These are phyloP conservation scores for Fragaria ananassa DNA, from an alignment of 306 rosid species.

Conservation along the genomic window DNA sequence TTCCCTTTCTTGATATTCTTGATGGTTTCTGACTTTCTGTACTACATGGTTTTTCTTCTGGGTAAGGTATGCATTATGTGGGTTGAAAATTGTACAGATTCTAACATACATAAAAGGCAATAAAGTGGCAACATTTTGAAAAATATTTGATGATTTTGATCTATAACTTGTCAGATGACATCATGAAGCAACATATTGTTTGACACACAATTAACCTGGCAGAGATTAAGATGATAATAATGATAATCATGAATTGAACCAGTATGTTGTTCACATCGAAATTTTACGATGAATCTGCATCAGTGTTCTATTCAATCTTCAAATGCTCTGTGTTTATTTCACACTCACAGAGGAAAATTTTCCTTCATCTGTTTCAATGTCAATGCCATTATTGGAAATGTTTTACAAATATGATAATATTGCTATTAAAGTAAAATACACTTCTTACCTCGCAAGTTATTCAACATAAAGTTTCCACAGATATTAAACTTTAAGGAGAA, in stretches of 20 bases:
- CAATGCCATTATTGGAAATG: background rate
- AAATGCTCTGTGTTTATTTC: background rate
- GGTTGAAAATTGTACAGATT: background rate
- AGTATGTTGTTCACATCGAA: background rate
- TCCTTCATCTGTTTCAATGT: background rate
- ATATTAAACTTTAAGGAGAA: background rate
- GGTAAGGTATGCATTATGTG: background rate
- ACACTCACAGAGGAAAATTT: background rate
- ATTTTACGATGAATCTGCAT: background rate
- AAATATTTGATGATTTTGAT: background rate
- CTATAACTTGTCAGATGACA: background rate
- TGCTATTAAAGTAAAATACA: background rate
- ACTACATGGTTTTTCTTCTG: background rate
- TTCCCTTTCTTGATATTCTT: background rate
- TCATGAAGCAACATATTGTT: background rate
- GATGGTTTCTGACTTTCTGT: background rate
- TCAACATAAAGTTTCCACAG: background rate
- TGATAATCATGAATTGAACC: background rate
- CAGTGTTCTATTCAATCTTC: background rate
- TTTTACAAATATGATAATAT: background rate
- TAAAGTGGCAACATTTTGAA: background rate
- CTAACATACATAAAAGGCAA: background rate
- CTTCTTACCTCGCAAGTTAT: background rate
- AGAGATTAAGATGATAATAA: background rate
- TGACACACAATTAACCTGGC: background rate